Evolutionary conservation across 2,329 filamentous ascomycete species (phyloP).

Genomic region (Nemania serpens): DNA sequence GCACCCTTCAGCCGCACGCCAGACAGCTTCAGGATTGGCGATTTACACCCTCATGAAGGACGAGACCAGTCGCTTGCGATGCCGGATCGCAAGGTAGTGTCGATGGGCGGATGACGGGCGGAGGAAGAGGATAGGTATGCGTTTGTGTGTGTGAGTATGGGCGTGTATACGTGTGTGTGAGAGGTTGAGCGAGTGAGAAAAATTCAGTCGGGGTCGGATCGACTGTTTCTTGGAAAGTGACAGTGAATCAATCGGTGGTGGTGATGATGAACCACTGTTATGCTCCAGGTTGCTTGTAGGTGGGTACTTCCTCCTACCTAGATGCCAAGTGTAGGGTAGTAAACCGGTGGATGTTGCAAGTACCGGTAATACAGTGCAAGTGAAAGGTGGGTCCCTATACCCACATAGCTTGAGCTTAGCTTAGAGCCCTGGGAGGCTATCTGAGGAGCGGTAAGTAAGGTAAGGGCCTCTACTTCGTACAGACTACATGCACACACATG

Average conservation of each 20-base stretch:
- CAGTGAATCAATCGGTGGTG: not conserved
- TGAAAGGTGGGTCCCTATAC: no score
- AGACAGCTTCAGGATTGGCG: conserved; percentile 39
- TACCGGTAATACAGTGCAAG: no score
- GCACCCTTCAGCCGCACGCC: conserved; percentile 37
- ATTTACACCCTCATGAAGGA: conserved; percentile 35
- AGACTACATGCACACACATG: no score
- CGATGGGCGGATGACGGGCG: not conserved
- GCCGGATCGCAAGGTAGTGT: conserved; percentile 29
- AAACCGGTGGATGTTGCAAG: no score
- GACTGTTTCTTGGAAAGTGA: not conserved
- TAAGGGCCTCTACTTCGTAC: no score
- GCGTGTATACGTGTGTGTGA: not conserved
- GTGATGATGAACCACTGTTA: not conserved
- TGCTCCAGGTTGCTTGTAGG: not conserved
- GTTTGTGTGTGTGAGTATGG: not conserved
- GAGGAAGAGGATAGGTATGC: not conserved
- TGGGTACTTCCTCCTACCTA: no score
- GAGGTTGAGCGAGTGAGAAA: not conserved
- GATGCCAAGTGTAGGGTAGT: no score
- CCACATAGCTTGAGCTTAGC: no score
- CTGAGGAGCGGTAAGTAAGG: no score
- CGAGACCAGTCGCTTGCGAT: conserved; percentile 29
- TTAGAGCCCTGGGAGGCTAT: no score
- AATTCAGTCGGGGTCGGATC: not conserved